Base-by-base conservation (phyloP, 2,329 filamentous ascomycete genomes). In the Ceratocystis variospora region DNA sequence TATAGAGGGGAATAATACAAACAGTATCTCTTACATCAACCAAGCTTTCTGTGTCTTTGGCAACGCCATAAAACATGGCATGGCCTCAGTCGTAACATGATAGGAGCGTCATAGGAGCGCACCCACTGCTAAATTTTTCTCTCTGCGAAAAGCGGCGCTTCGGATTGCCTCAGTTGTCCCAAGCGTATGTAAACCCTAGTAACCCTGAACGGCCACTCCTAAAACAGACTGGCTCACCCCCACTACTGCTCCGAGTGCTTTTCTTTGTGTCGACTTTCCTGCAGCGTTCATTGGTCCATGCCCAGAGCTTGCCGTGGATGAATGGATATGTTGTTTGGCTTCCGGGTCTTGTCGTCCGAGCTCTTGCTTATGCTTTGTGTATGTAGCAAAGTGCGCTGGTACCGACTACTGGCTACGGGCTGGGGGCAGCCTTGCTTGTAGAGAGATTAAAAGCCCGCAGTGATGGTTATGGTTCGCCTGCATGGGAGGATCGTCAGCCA, bases 401-500 rank as follows among this genome's bases (percentile, higher is more conserved):
- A 57, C 22, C 31, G 53, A 15, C 22, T 31, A 15, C 5, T 57
- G 12, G 10, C 6, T 50, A 22, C 22, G 22, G 22, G 22, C 22
- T 22, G 22, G 22, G 22, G 22, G 22, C 22, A 22, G 22, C 22
- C 53, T 33, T 57, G 15, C 10, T 12, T 31, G 5, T n/a, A 19
- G 28, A 33, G 53, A 31, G 25, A 59, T 31, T 59, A 59, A 59
- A 57, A 59, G 53, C 17, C 28, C 53, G 53, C 53, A 59, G 15
- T 59, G 28, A 59, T 12, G 22, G 28, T 59, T 17, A 59, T 31
- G 53, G 5, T 31, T 8, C 25, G 33, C 25, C 53, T 19, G 28
- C 15, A 62, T n/a, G 7, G 10, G 37, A 62, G 19, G 28, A 10
- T 65, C 65, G 66, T 68, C 67, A 68, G 66, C 64, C 66, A 69